These are phyloP conservation scores for Irpex sp. DNA, from an alignment of 1,284 basidiomycete genomes.

Conservation along the genomic window DNA sequence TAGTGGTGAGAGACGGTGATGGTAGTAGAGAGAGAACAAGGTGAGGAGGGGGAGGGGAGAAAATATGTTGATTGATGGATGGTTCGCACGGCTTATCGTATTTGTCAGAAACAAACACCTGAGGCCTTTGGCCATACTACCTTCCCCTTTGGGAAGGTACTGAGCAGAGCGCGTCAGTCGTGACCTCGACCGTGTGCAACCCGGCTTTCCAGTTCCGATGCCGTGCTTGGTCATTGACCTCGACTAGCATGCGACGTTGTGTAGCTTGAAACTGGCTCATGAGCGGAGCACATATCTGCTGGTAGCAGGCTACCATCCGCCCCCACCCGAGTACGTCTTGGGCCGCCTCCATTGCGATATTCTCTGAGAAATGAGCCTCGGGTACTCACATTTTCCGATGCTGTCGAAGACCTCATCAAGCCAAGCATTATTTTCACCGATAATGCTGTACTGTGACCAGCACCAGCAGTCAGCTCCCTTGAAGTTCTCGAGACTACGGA, in stretches of 20 bases:
- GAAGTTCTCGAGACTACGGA: no score
- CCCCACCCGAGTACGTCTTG: no score
- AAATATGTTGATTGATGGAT: neutral
- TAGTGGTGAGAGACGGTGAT: neutral
- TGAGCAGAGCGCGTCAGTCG: neutral
- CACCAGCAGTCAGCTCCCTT: no score
- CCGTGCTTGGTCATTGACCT: neutral
- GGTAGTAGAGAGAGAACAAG: neutral
- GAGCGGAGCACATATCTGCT: no score
- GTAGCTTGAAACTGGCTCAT: no score
- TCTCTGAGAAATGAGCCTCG: neutral
- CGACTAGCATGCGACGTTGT: neutral
- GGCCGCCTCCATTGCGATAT: neutral
- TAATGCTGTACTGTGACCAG: no score
- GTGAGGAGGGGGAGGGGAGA: neutral
- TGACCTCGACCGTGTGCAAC: neutral
- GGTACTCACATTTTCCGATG: neutral
- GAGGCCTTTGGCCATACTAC: neutral
- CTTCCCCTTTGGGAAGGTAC: neutral
- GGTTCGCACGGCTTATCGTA: neutral
- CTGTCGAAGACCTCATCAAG: no score
- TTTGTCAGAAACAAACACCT: neutral
- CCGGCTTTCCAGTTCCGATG: neutral
- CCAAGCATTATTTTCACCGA: no score
- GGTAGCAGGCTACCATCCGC: no score